These are phyloP conservation scores for Mycena leptocephala DNA, from an alignment of 768 basidiomycete species.

Conservation along the genomic window DNA sequence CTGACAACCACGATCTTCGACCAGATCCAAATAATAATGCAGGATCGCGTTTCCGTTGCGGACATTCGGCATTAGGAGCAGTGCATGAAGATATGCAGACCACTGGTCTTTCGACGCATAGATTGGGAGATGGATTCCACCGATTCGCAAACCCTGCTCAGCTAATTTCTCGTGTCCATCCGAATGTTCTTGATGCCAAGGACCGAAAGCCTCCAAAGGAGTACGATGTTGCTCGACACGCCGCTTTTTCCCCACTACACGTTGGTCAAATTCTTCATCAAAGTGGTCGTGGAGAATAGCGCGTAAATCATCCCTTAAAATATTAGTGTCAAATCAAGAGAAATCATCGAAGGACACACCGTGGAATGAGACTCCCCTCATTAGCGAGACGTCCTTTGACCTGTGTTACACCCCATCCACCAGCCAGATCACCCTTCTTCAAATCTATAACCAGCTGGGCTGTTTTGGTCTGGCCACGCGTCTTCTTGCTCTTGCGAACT, in stretches of 20 bases:
- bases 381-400: neutral
- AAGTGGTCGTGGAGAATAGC: conserved; percentile 8
- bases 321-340: too few relatives aligned
- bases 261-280: neutral
- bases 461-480: neutral
- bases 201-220: conserved; percentile 1
- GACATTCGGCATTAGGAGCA: conserved; percentile 4
- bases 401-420: conserved; percentile 12
- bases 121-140: conserved; percentile 17
- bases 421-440: neutral
- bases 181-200: conserved; percentile 18
- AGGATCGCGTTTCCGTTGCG: neutral
- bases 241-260: neutral
- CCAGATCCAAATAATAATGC: neutral
- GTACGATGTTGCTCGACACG: neutral
- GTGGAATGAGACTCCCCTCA: neutral
- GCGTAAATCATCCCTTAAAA: neutral
- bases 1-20: conserved; percentile 11
- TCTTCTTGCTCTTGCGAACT: neutral
- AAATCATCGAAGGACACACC: neutral
- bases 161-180: conserved; percentile 15
- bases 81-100: neutral
- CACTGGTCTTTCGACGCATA: conserved; percentile 10
- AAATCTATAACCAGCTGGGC: conserved; percentile 1
- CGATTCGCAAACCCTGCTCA: conserved; percentile 2